Evolutionary conservation across 179 eudicot genomes (phyloP), one percentile per base, ranked within the genome.

Genomic region (Corrigiola litoralis): DNA sequence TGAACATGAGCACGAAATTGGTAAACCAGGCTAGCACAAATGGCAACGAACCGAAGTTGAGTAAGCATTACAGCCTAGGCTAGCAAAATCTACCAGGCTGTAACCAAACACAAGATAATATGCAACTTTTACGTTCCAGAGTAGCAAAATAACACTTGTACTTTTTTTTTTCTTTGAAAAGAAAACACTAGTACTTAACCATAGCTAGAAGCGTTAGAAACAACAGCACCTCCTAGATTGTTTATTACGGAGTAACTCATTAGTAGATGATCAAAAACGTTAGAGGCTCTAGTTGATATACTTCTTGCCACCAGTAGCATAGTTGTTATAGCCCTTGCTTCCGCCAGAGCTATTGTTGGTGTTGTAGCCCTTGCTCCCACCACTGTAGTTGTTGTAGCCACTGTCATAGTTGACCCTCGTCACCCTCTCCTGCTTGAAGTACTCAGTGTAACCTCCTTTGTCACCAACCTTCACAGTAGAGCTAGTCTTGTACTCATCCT

Each of bases 401-500:
- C n/a, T 16, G 20, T 46, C 68, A 69, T 69, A 74, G 18, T 63
- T 21, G 2, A 69, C 70, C 36, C 67, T 51, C 18, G 73, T 74
- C 8, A 63, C 50, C 59, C 36, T 69, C 66, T 74, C 70, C 17
- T 63, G 44, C 44, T 33, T 57, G 34, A 7, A 41, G 23, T 74
- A 74, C 61, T 69, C 78, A 17, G 70, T 74, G 62, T 63, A 74
- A 1, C 78, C 78, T 0, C n/a, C 8, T 14, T 69, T 69, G 66
- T 74, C 74, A 8, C 66, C 62, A 13, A 74, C 73, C 54, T 54
- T 63, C 6, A 52, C 61, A 58, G 70, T 69, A 0, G 66, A 48
- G 66, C 61, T 57, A 1, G 66, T 4, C 74, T 68, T 56, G 74
- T 21, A 49, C 33, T 68, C 74, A 8, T 49, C 42, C 70, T 74